These are phyloP conservation scores for Penicillium steckii DNA, from an alignment of 495 filamentous ascomycete genomes.

Conservation along the genomic window DNA sequence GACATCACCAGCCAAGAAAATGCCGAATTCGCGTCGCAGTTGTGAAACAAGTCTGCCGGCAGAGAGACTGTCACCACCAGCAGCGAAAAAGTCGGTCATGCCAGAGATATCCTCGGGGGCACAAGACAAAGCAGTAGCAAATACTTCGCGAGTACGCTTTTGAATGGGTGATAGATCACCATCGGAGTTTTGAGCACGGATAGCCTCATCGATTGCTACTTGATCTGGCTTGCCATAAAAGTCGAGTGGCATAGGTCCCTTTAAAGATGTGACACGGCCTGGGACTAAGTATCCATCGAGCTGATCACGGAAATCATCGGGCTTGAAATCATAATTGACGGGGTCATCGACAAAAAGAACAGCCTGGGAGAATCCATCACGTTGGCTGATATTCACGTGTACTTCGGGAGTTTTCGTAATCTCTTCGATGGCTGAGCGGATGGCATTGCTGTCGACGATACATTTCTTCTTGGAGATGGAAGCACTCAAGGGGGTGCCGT, in stretches of 20 bases:
- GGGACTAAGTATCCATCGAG: slow-evolving; percentile 34
- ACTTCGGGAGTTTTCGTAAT: slow-evolving; percentile 1
- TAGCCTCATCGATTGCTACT: slow-evolving; percentile 14
- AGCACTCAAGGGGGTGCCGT: slow-evolving; percentile 27
- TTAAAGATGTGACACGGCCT: slow-evolving; percentile 21
- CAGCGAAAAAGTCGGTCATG: slow-evolving; percentile 39
- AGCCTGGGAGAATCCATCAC: slow-evolving; percentile 19
- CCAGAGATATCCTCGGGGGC: slow-evolving; percentile 20
- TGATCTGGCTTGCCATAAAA: slow-evolving; percentile 26
- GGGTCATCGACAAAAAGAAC: slow-evolving; percentile 12
- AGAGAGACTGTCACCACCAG: slow-evolving; percentile 43
- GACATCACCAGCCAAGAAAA: slow-evolving; percentile 36
- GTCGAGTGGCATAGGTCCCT: slow-evolving; percentile 25
- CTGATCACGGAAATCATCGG: slow-evolving; percentile 7
- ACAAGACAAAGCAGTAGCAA: slow-evolving; percentile 26
- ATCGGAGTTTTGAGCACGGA: slow-evolving; percentile 14
- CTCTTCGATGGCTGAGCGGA: slow-evolving; percentile 1
- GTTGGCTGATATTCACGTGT: slow-evolving; percentile 10
- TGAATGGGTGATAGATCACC: slow-evolving; percentile 19
- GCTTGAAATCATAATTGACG: not conserved
- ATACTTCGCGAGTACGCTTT: slow-evolving; percentile 26
- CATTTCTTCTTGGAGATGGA: slow-evolving; percentile 21
- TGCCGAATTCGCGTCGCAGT: slow-evolving; percentile 34
- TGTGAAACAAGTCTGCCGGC: slow-evolving; percentile 41
- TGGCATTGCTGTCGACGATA: slow-evolving; percentile 3